Evolutionary conservation across 1,284 basidiomycete genomes (phyloP), one percentile per base, ranked within the genome.

Genomic region (Xerocomus minutiporus): DNA sequence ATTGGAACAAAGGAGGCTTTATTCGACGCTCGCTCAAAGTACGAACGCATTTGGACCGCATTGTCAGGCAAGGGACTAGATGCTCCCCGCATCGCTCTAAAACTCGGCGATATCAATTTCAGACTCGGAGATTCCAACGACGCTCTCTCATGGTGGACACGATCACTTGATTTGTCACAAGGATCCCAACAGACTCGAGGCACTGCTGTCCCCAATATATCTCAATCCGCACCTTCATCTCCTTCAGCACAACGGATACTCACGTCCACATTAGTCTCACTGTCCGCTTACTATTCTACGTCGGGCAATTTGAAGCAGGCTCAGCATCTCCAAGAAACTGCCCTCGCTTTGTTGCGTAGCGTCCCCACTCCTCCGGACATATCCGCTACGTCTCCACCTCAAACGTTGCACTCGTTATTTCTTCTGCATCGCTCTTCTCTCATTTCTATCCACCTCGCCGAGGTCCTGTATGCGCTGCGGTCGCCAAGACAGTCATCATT

Each of bases 351-450:
- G 43, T 78, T 96, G 53, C 81, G 84, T 42, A 79, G 81, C 9
- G 78, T 85, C 52, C 78, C 75, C 5, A 75, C 78, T 48, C 82
- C 81, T 1, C 66, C 72, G 11, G 72, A 75, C 4, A 61, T 74
- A 12, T 61, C 73, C 8, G 60, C 73, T 4, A 65, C 75, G 12
- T 75, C 82, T 26, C 72, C 80, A n/a, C 76, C 84, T 11, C 78
- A 85, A 56, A 72, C 75, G 9, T 72, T 90, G 35, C 88, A 93
- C 63, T 69, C 74, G 1, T 69, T 88, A 8, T 91, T 83, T 68
- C 68, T 91, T 36, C 76, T 85, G 35, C 87, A 91, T 53, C 85
- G 88, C 25, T 78, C 82, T 5, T 81, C 91, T 5, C 71, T 93
- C 4, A 70, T 93, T 43, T 82, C 81, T 4, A 76, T 90, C 17